Conservation (phyloP, 768 basidiomycete genomes). For the Mycena epipterygia region DNA sequence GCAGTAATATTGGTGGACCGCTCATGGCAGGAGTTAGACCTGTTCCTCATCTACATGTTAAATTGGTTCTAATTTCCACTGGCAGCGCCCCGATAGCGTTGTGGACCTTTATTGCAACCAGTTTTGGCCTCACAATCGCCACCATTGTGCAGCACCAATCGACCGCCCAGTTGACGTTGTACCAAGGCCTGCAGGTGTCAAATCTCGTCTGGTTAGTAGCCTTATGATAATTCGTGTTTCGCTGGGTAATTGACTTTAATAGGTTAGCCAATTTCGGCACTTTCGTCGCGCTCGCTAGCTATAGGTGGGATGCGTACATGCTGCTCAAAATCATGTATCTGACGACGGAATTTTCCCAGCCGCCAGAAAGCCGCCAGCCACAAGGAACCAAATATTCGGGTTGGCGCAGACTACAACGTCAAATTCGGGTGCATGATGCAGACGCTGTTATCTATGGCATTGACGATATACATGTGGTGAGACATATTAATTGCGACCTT, state of each 20-base stretch:
- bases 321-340: not conserved
- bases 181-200: constrained; percentile 57
- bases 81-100: constrained; percentile 51
- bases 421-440: constrained; percentile 56
- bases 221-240: not conserved
- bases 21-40: constrained; percentile 51
- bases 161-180: constrained; percentile 48
- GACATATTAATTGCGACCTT: constrained; percentile 19
- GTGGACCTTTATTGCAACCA: constrained; percentile 60
- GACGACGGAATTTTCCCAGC: constrained; percentile 25
- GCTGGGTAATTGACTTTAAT: not conserved
- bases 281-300: constrained; percentile 56
- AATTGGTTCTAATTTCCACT: constrained; percentile 5
- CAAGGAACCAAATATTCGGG: constrained; percentile 14
- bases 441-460: constrained; percentile 52
- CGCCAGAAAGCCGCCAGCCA: constrained; percentile 49
- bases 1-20: constrained; percentile 57
- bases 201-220: constrained; percentile 55
- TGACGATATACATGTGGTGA: constrained; percentile 56
- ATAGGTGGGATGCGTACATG: constrained; percentile 36
- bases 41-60: not conserved
- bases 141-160: constrained; percentile 49
- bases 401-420: constrained; percentile 48
- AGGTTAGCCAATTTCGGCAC: constrained; percentile 61
- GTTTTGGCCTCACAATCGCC: constrained; percentile 55